phyloP scores from a whole-genome alignment of 768 basidiomycete genomes.

The Lentinus tigrinus region DNA sequence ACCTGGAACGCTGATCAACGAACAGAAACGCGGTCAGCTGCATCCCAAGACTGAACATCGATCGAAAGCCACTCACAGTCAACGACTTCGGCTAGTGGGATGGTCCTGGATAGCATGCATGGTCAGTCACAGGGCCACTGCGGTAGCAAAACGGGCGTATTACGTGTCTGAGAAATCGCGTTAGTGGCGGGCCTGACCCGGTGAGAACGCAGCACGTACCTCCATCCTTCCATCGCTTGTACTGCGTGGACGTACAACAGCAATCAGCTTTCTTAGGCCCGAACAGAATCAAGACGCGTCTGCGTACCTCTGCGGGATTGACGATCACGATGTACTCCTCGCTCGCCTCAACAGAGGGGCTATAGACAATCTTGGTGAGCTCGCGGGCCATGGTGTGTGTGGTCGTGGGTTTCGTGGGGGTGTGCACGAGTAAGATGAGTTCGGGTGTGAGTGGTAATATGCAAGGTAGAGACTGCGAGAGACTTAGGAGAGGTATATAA shows the following conservation, averaged over 20 bases:
- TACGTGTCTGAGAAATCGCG: conserved; percentile 58
- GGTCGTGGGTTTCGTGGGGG: not conserved
- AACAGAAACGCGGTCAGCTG: not conserved
- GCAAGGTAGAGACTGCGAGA: not conserved
- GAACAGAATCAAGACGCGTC: not conserved
- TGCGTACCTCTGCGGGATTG: conserved; percentile 58
- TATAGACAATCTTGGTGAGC: conserved; percentile 75
- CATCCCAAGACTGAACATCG: not conserved
- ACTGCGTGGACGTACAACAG: conserved; percentile 39
- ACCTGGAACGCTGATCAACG: conserved; percentile 60
- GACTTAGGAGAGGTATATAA: conserved; percentile 16
- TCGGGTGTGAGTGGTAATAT: conserved; percentile 14
- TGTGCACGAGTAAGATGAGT: conserved; percentile 9
- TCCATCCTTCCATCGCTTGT: conserved; percentile 76
- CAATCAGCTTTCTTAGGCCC: not conserved
- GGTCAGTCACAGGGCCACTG: not conserved
- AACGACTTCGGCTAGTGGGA: conserved; percentile 74
- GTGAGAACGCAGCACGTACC: conserved; percentile 45
- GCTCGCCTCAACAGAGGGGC: conserved; percentile 68
- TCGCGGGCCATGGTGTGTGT: conserved; percentile 31
- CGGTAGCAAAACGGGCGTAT: conserved; percentile 25
- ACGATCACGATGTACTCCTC: conserved; percentile 75
- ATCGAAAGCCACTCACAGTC: conserved; percentile 56
- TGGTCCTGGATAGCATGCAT: conserved; percentile 43
- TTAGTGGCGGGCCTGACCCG: conserved; percentile 16